Evolutionary conservation across 768 basidiomycete species (phyloP).

Genomic region (Leccinum longicurvipes): DNA sequence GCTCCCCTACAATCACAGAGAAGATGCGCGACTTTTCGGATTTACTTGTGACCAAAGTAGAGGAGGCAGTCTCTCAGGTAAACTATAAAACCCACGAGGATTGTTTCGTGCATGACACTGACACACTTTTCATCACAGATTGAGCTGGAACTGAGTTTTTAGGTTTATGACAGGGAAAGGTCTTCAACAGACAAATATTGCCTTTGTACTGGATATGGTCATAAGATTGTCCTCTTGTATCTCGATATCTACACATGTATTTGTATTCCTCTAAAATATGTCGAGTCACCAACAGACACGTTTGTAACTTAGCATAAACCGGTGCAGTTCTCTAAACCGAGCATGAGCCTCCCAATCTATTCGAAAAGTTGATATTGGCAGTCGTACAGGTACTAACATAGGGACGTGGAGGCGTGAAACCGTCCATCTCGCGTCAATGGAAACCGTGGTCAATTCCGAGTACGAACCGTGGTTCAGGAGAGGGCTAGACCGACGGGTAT

Average conservation of each 20-base stretch:
- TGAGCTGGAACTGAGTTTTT: slow-evolving; percentile 5
- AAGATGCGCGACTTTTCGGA: slow-evolving; percentile 16
- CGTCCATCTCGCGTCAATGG: slow-evolving; percentile 7
- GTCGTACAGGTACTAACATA: neutral
- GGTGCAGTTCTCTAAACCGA: too few species aligned
- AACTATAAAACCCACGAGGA: neutral
- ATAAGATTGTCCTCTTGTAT: neutral
- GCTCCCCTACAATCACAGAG: neutral
- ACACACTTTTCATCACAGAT: neutral
- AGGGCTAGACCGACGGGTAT: neutral
- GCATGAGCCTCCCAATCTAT: too few species aligned
- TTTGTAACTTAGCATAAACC: neutral
- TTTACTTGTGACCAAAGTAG: slow-evolving; percentile 11
- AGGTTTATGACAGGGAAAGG: neutral
- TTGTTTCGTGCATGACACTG: neutral
- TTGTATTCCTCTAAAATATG: neutral
- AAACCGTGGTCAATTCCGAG: slow-evolving; percentile 2
- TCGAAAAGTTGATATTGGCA: too few species aligned
- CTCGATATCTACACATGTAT: neutral
- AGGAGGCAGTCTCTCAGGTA: slow-evolving; percentile 9
- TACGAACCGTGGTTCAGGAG: slow-evolving; percentile 10
- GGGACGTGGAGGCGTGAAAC: slow-evolving; percentile 5
- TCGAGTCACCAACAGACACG: neutral
- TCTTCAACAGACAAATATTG: neutral
- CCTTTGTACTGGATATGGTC: neutral